Conservation (phyloP, 2,329 filamentous ascomycete species). For the Pezicula radicicola region DNA sequence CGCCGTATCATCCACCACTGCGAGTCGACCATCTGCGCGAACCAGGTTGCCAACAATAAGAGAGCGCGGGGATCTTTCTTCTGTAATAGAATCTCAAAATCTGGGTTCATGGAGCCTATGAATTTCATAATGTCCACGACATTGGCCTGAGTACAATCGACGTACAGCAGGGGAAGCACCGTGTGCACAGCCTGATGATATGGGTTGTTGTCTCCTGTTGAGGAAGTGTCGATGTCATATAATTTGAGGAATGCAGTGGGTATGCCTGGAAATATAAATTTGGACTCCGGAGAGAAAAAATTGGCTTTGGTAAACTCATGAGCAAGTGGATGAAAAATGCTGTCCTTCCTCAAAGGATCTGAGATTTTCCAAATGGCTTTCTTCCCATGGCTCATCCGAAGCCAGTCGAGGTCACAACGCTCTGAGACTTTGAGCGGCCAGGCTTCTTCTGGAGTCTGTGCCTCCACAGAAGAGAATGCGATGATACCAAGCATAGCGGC, state of each 20-base stretch:
- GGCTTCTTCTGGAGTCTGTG: constrained; percentile 37
- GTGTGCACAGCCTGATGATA: constrained; percentile 10
- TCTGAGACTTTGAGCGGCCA: constrained; percentile 52
- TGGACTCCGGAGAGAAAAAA: constrained; percentile 5
- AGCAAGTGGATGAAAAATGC: constrained; percentile 36
- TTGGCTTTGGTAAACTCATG: neutral
- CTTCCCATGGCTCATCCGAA: constrained; percentile 55
- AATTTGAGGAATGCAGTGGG: constrained; percentile 10
- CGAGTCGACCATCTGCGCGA: constrained; percentile 40
- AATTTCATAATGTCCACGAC: constrained; percentile 45
- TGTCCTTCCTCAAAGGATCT: constrained; percentile 44
- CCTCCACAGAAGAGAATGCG: constrained; percentile 42
- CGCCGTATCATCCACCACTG: constrained; percentile 46
- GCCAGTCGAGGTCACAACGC: constrained; percentile 51
- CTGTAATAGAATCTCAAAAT: constrained; percentile 41
- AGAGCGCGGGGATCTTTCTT: constrained; percentile 49
- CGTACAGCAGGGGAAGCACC: constrained; percentile 5
- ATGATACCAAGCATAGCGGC: constrained; percentile 44
- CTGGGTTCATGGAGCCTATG: constrained; percentile 39
- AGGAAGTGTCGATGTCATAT: constrained; percentile 6
- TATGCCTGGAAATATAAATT: constrained; percentile 2
- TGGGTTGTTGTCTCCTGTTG: constrained; percentile 6
- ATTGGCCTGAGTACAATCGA: constrained; percentile 32
- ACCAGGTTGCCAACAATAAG: constrained; percentile 53
- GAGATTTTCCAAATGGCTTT: constrained; percentile 48